phyloP scores from a whole-genome alignment of 2,329 filamentous ascomycete genomes.

The Cordyceps militaris region DNA sequence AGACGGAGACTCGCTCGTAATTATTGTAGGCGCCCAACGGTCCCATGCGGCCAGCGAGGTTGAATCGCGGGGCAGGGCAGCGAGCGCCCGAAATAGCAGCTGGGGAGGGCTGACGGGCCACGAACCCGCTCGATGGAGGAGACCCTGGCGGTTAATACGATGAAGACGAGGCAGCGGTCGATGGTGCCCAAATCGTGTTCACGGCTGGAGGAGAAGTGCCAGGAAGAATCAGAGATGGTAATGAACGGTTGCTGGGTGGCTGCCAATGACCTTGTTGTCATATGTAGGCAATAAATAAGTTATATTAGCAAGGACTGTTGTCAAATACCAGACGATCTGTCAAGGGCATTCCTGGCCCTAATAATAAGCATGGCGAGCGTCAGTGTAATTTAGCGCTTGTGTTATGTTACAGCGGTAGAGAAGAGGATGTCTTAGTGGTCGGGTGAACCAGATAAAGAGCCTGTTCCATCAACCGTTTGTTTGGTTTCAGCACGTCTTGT shows the following conservation, averaged over 20 bases:
- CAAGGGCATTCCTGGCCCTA: not conserved
- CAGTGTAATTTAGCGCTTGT: not conserved
- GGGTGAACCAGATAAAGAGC: not conserved
- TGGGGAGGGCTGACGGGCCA: not conserved
- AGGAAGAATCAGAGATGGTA: not conserved
- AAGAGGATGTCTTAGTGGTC: not conserved
- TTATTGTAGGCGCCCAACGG: not conserved
- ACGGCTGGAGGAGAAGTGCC: not conserved
- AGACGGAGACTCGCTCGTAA: not conserved
- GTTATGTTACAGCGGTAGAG: not conserved
- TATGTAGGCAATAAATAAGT: not conserved
- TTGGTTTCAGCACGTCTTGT: not conserved
- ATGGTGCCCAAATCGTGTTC: not conserved
- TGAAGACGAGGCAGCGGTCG: not conserved
- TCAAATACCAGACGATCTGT: constrained; percentile 1
- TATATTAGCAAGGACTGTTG: not conserved
- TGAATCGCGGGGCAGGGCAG: constrained; percentile 5
- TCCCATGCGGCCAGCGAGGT: not conserved
- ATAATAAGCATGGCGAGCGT: constrained; percentile 1
- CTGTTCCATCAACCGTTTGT: not conserved
- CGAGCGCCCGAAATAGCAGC: constrained; percentile 9
- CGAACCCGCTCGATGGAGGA: not conserved
- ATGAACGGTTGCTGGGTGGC: not conserved
- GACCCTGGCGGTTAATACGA: not conserved
- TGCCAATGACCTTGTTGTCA: not conserved